phyloP scores from a whole-genome alignment of 140 eudicot genomes.

The Anethum foeniculum region DNA sequence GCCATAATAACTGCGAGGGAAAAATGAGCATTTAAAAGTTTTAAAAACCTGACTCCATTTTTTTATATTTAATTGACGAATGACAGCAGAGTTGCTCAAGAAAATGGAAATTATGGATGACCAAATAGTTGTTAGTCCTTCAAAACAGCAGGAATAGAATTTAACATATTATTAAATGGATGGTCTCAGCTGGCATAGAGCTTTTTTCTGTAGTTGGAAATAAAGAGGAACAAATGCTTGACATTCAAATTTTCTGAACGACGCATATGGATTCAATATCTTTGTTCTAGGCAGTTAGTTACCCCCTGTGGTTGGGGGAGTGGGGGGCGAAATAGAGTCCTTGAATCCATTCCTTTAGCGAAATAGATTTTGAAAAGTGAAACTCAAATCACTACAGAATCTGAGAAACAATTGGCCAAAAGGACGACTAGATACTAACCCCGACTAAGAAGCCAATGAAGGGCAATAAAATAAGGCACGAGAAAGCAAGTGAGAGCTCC shows the following conservation, averaged over 20 bases:
- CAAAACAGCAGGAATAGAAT: neutral
- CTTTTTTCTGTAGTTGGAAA: neutral
- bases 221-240: neutral
- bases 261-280: neutral
- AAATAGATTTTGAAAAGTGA: neutral
- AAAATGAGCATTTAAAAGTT: slow-evolving; percentile 10
- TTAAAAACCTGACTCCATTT: neutral
- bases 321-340: too few relatives aligned
- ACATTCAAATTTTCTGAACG: neutral
- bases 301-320: too few relatives aligned
- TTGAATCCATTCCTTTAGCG: neutral
- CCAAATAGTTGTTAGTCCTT: neutral
- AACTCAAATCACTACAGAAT: neutral
- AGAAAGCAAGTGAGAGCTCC: slow-evolving; percentile 70
- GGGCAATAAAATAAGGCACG: slow-evolving; percentile 69
- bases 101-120: neutral
- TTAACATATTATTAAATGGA: neutral
- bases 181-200: neutral
- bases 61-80: neutral
- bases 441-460: slow-evolving; percentile 75
- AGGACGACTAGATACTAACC: slow-evolving; percentile 37
- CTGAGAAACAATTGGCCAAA: neutral
- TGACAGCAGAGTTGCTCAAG: neutral
- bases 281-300: too few relatives aligned
- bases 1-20: slow-evolving; percentile 47